Percentiles rank a stretch among this genome's conserved stretches.
phyloP scores from a whole-genome alignment of 768 basidiomycete species.

The Chiua virens region DNA sequence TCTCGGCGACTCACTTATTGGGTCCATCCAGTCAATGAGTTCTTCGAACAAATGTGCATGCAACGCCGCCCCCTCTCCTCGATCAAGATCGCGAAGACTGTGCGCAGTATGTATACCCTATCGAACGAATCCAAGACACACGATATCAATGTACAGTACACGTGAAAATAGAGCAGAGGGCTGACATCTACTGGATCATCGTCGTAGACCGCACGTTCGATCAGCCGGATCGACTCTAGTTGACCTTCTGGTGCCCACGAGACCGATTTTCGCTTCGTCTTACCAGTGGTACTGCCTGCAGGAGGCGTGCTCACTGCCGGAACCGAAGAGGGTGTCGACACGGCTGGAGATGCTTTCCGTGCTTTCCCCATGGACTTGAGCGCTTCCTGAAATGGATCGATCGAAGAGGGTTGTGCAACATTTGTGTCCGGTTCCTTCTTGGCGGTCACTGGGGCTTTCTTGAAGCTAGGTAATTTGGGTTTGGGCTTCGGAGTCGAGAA shows the following conservation, averaged over 20 bases:
- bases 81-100: slow-evolving; percentile 82
- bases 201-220: slow-evolving; percentile 86
- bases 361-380: slow-evolving; percentile 72
- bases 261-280: slow-evolving; percentile 73
- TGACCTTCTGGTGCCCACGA: slow-evolving; percentile 74
- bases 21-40: slow-evolving; percentile 83
- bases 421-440: slow-evolving; percentile 58
- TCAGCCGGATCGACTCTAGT: slow-evolving; percentile 74
- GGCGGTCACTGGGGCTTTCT: slow-evolving; percentile 59
- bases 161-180: slow-evolving; percentile 43
- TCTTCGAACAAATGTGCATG: slow-evolving; percentile 85
- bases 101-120: slow-evolving; percentile 74
- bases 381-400: slow-evolving; percentile 81
- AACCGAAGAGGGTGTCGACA: slow-evolving; percentile 54
- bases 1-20: slow-evolving; percentile 58
- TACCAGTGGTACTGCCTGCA: slow-evolving; percentile 40
- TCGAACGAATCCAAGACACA: slow-evolving; percentile 36
- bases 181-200: slow-evolving; percentile 88
- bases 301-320: slow-evolving; percentile 34
- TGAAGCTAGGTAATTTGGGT: slow-evolving; percentile 82
- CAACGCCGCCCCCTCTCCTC: slow-evolving; percentile 82
- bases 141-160: slow-evolving; percentile 54
- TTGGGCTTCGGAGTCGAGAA: slow-evolving; percentile 87
- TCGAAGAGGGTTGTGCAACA: slow-evolving; percentile 72
- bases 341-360: slow-evolving; percentile 61